Evolutionary conservation across 345 rosid genomes (phyloP).

Genomic region (Triadica sebifera): DNA sequence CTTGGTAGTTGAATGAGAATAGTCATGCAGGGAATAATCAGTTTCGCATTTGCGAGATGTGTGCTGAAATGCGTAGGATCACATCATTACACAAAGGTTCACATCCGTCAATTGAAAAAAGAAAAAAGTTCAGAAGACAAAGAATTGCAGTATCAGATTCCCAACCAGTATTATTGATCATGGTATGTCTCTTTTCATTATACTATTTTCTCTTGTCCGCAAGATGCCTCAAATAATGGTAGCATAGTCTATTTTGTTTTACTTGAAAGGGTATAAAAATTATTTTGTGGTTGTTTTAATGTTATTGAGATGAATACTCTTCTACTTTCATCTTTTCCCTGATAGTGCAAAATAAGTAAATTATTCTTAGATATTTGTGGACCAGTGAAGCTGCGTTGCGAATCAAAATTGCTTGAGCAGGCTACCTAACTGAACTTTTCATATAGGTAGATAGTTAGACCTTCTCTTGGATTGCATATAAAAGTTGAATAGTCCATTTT

Average conservation of each 20-base stretch:
- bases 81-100: background rate
- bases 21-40: background rate
- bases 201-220: conserved; percentile 18
- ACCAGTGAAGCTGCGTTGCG: conserved; percentile 23
- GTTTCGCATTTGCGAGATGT: background rate
- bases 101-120: background rate
- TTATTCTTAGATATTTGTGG: conserved; percentile 18
- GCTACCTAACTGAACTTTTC: conserved; percentile 8
- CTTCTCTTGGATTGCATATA: background rate
- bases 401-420: conserved; percentile 19
- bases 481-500: background rate
- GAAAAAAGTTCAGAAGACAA: background rate
- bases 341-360: background rate
- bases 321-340: background rate
- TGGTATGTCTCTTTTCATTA: conserved; percentile 22
- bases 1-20: background rate
- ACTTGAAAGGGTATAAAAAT: conserved; percentile 8
- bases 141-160: conserved; percentile 25
- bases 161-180: conserved; percentile 14
- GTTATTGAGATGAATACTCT: conserved; percentile 9
- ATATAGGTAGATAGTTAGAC: background rate
- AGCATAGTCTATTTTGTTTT: conserved; percentile 15
- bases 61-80: conserved; percentile 3
- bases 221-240: conserved; percentile 18
- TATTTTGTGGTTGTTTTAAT: background rate